phyloP scores from a whole-genome alignment of 768 basidiomycete species.

The Calocera cornea region DNA sequence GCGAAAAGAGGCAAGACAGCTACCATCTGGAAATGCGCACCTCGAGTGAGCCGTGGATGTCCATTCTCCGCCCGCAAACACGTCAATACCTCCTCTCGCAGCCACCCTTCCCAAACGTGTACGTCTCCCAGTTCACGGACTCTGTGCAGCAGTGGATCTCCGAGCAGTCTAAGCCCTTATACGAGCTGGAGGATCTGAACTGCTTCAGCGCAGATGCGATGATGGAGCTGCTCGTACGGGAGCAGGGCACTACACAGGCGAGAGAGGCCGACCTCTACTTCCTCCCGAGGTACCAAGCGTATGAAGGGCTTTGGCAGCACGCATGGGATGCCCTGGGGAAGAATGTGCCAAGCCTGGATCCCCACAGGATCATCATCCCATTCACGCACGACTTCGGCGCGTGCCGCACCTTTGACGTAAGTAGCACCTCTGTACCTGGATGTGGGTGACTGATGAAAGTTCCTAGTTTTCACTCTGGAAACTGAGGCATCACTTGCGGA shows the following conservation, averaged over 20 bases:
- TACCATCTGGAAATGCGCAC: not conserved
- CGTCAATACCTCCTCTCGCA: slow-evolving; percentile 12
- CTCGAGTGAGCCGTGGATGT: slow-evolving; percentile 15
- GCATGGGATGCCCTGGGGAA: slow-evolving; percentile 11
- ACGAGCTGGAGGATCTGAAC: slow-evolving; percentile 18
- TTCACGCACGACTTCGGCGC: slow-evolving; percentile 27
- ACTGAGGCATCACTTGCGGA: not conserved
- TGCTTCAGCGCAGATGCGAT: slow-evolving; percentile 25
- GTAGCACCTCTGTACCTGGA: not conserved
- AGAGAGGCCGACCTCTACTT: slow-evolving; percentile 24
- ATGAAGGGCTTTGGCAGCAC: not conserved
- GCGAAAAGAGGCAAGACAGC: no score
- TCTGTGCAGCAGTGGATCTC: slow-evolving; percentile 18
- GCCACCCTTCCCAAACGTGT: slow-evolving; percentile 20
- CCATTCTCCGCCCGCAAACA: slow-evolving; percentile 21
- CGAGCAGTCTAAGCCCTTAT: slow-evolving; percentile 14
- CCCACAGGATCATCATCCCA: slow-evolving; percentile 16
- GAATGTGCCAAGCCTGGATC: slow-evolving; percentile 17
- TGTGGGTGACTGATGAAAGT: not conserved
- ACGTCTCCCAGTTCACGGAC: slow-evolving; percentile 20
- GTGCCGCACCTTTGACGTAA: slow-evolving; percentile 19
- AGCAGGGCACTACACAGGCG: slow-evolving; percentile 18
- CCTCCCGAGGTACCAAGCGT: slow-evolving; percentile 21
- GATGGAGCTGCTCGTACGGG: slow-evolving; percentile 21
- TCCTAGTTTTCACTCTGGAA: not conserved